These are phyloP conservation scores for Suhomyces taliae DNA, from an alignment of 1,139 yeast species.

Conservation along the genomic window DNA sequence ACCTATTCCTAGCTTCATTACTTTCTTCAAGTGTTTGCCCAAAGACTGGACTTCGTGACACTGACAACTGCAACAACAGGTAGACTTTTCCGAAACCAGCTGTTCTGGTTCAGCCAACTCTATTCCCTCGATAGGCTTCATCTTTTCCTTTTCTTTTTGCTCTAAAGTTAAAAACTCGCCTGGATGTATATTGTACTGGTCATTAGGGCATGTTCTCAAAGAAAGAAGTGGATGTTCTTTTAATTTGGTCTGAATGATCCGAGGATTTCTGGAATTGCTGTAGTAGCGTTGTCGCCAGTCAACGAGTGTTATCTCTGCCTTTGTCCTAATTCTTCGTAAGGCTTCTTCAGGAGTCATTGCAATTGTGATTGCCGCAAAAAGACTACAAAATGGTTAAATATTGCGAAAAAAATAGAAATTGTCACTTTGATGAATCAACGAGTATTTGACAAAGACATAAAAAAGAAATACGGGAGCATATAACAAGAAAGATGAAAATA, in stretches of 20 bases:
- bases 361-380: slow-evolving; percentile 6
- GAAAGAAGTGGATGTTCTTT: slow-evolving; percentile 17
- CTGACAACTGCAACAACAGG: not conserved
- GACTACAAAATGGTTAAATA: too few relatives aligned
- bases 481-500: too few relatives aligned
- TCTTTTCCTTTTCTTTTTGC: not conserved
- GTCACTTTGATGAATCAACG: too few relatives aligned
- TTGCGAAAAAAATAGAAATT: too few relatives aligned
- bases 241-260: slow-evolving; percentile 23
- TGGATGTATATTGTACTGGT: slow-evolving; percentile 16
- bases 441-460: too few relatives aligned
- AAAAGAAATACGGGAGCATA: too few relatives aligned
- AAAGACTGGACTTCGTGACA: too few relatives aligned
- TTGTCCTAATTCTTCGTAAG: slow-evolving; percentile 11
- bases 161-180: slow-evolving; percentile 20
- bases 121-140: slow-evolving; percentile 25
- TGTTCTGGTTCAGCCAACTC: slow-evolving; percentile 84
- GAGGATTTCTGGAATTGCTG: slow-evolving; percentile 22
- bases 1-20: too few relatives aligned
- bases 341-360: not conserved
- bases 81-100: not conserved
- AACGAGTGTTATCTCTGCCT: slow-evolving; percentile 12
- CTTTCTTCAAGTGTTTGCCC: too few relatives aligned
- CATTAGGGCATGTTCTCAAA: slow-evolving; percentile 22
- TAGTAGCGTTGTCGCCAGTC: slow-evolving; percentile 21